A percentile compares a stretch with the other conserved stretches of the same genome.
Evolutionary conservation across 768 basidiomycete genomes (phyloP).

Genomic region (Suillus brevipes): DNA sequence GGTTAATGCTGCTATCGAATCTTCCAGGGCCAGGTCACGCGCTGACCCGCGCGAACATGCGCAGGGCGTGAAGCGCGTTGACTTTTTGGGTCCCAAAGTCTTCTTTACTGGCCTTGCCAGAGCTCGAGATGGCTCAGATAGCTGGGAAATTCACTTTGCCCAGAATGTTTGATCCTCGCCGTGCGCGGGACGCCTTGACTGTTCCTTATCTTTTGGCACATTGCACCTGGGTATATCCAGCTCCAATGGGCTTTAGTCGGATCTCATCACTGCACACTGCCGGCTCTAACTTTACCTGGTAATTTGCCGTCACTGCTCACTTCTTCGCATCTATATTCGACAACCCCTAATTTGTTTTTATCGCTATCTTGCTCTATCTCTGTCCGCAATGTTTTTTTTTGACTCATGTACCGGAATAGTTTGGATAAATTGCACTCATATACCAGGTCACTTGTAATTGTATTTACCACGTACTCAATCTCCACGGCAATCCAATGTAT

Average conservation of each 20-base stretch:
- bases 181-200: background rate
- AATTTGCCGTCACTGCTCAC: background rate
- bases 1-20: slow-evolving; percentile 31
- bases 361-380: slow-evolving; percentile 2
- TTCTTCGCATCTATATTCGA: slow-evolving; percentile 1
- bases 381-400: background rate
- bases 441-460: background rate
- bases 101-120: slow-evolving; percentile 33
- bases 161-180: slow-evolving; percentile 18
- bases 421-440: background rate
- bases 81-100: slow-evolving; percentile 35
- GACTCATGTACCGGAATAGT: background rate
- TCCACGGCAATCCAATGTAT: background rate
- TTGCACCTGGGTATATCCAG: background rate
- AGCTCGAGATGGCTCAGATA: slow-evolving; percentile 26
- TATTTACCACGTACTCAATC: background rate
- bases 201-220: background rate
- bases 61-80: slow-evolving; percentile 42
- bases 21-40: slow-evolving; percentile 28
- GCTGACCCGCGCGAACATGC: slow-evolving; percentile 35
- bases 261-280: background rate
- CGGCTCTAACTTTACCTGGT: background rate
- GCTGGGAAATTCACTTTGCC: slow-evolving; percentile 32
- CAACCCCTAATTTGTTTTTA: slow-evolving; percentile 4
- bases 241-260: background rate